Evolutionary conservation across 441 rosid genomes (phyloP), one percentile per base, ranked within the genome.

Genomic region (Pelargonium citronellum): DNA sequence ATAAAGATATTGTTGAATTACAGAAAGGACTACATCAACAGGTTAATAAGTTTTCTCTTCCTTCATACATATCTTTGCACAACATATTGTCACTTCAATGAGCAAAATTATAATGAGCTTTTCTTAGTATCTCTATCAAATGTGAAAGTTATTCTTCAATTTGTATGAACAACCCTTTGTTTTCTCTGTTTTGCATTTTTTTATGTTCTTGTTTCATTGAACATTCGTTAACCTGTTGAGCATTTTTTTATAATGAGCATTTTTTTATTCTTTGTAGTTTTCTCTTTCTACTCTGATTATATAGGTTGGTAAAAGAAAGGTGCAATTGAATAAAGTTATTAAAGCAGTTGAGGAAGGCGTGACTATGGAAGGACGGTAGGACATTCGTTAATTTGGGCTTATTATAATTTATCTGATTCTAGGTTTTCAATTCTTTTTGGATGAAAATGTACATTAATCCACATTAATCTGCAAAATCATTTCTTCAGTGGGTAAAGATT

Each of bases 21-120:
- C 83, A 87, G 83, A 89, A 85, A 75, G 83, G 83, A 68, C 85
- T 91, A 60, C 69, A 78, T 71, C 82, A 84, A 69, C 93, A 91
- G 98, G 99, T 95, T 72, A 67, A 49, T 34, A 11, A 61, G 64
- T 0, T 67, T 69, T 39, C 20, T 15, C 69, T 19, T 19, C 41
- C 49, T 49, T 64, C 9, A 41, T 41, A 57, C 58, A 51, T 57
- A 20, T 60, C 1, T 74, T 66, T 30, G 27, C 57, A 13, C 15
- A 37, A n/a, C 41, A 64, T 64, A 15, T 24, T 64, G 57, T 10
- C 57, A 12, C 19, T 64, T 13, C 1, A 13, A 30, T 30, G 46
- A 64, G 4, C 9, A 30, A 30, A 30, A 10, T 30, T 58, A 17
- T 58, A 17, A 7, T 15, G 30, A 19, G 9, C 20, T 19, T 64